phyloP scores from a whole-genome alignment of 768 basidiomycete genomes.

The Termitomyces eurrhizus region DNA sequence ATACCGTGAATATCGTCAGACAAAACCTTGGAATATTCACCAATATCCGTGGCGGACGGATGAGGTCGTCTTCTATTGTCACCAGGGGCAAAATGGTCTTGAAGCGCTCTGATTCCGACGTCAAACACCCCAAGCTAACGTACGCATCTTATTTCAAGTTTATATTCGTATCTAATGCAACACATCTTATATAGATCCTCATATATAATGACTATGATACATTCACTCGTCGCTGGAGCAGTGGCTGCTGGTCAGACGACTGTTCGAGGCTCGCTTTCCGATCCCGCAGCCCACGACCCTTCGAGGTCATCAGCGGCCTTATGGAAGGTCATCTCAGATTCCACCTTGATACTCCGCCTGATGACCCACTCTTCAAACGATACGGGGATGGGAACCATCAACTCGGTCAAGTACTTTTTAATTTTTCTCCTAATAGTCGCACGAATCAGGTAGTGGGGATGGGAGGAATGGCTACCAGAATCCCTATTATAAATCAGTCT shows the following conservation, averaged over 20 bases:
- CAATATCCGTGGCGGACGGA: slow-evolving; percentile 82
- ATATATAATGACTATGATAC: slow-evolving; percentile 47
- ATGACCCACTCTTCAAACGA: slow-evolving; percentile 49
- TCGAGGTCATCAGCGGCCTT: slow-evolving; percentile 77
- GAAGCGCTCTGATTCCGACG: slow-evolving; percentile 42
- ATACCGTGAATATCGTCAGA: slow-evolving; percentile 75
- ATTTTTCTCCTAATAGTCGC: not conserved
- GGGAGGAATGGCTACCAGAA: too few species aligned
- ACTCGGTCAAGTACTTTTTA: not conserved
- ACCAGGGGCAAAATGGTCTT: slow-evolving; percentile 67
- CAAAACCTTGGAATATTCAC: slow-evolving; percentile 85
- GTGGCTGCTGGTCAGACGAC: slow-evolving; percentile 70
- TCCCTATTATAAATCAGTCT: too few species aligned
- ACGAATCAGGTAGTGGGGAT: not conserved
- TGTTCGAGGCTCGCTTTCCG: slow-evolving; percentile 56
- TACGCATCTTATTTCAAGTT: slow-evolving; percentile 13
- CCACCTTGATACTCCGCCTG: slow-evolving; percentile 76
- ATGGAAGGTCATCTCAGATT: slow-evolving; percentile 85
- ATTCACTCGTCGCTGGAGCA: slow-evolving; percentile 39
- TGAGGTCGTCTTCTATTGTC: slow-evolving; percentile 83
- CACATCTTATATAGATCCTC: slow-evolving; percentile 22
- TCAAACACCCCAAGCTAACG: slow-evolving; percentile 48
- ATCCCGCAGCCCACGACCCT: slow-evolving; percentile 74
- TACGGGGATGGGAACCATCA: slow-evolving; percentile 22
- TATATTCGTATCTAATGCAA: not conserved